Base-by-base conservation (phyloP, 768 basidiomycete genomes). In the Boletus barrowsii region DNA sequence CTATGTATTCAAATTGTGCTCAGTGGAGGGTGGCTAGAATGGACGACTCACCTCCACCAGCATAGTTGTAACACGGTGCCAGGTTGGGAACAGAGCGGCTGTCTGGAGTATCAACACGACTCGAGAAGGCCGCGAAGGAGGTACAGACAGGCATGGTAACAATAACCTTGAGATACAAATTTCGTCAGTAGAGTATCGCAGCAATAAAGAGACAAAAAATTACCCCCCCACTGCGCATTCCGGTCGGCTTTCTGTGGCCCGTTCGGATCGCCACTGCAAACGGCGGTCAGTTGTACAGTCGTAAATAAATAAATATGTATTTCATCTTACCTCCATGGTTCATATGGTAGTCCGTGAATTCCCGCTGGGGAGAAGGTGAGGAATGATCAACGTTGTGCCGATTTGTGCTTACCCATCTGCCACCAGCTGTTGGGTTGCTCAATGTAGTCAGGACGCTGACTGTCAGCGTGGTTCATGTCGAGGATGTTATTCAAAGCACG, bases 341-440 rank as follows among this genome's bases (percentile, higher is more conserved):
- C 17, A 40, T 45, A 54, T 13, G 60, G 60, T 39, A 62, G n/a
- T 24, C 60, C 60, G 17, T 61, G 60, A 37, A 61, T 61, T 4
- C 20, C 26, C 11, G 39, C 60, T 62, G 40, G 22, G 13, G 30
- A 11, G 37, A 24, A 6, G 5, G 10, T 57, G 20, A 53, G 33
- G 15, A 0, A 2, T 14, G 10, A 47, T 10, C n/a, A 6, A 8
- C 15, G 5, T 24, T 9, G 5, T 7, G 3, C 10, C 5, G 8
- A 17, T 4, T 47, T 26, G 15, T 13, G 4, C 46, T 42, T 44
- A 58, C 60, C 60, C 3, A 61, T 51, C 30, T 62, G 51, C 60
- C 60, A 61, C 55, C 52, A 61, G 30, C 60, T 62, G 46, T 57
- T 58, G 35, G 60, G 60, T 2, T 54, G 61, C 8, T 61, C 40